A percentile compares a stretch with the other conserved stretches of the same genome.
phyloP scores from a whole-genome alignment of 371 early-diverging fungal genomes.

The Gilbertella persicaria region DNA sequence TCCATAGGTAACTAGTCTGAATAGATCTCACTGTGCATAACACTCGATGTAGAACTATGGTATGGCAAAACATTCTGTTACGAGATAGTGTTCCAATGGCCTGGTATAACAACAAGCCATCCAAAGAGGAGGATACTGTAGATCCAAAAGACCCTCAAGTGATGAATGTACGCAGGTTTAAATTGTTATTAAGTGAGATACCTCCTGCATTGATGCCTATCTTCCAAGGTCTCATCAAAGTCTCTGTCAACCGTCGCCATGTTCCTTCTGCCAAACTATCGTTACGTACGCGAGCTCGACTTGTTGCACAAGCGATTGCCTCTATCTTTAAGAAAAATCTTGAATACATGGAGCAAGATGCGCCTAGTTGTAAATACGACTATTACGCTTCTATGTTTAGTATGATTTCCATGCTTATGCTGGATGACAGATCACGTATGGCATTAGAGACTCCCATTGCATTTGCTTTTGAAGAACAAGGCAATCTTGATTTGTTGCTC shows the following conservation, averaged over 20 bases:
- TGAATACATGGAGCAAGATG: constrained; percentile 37
- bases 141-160: constrained; percentile 60
- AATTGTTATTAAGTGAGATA: constrained; percentile 65
- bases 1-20: constrained; percentile 52
- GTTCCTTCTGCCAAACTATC: constrained; percentile 28
- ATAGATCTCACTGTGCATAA: not conserved
- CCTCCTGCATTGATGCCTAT: constrained; percentile 66
- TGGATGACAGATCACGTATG: constrained; percentile 62
- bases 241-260: constrained; percentile 59
- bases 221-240: constrained; percentile 74
- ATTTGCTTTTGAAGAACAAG: constrained; percentile 62
- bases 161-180: constrained; percentile 68
- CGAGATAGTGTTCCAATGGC: constrained; percentile 60
- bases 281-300: constrained; percentile 53
- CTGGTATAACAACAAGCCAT: constrained; percentile 58
- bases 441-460: constrained; percentile 72
- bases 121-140: constrained; percentile 1
- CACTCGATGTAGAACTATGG: constrained; percentile 33
- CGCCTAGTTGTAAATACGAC: constrained; percentile 46
- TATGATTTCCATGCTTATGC: constrained; percentile 46
- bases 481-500: constrained; percentile 56
- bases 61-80: constrained; percentile 70
- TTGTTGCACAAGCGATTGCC: constrained; percentile 50
- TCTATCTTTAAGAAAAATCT: constrained; percentile 50
- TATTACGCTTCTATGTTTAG: constrained; percentile 56